Evolutionary conservation across 768 basidiomycete genomes (phyloP), one percentile per base, ranked within the genome.

Genomic region (Chlorophyllum brunneum): DNA sequence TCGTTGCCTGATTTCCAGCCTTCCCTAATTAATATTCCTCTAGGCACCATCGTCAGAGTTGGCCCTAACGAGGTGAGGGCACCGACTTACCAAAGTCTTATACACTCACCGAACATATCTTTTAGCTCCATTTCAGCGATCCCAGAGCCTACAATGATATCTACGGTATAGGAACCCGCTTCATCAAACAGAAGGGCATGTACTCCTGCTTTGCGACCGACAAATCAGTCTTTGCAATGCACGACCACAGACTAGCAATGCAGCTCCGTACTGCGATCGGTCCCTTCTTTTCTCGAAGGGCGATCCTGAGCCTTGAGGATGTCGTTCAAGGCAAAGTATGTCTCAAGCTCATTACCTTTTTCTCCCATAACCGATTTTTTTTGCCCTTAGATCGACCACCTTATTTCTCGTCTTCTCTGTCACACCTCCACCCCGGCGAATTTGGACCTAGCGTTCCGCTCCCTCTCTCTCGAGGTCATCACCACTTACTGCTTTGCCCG

Each of bases 111-210:
- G 45, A 29, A 27, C 34, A 56, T 24, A 29, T 30, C 9, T 20
- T 26, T 22, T 16, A 75, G 75, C 67, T 77, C 44, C 73, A 74
- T 48, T 77, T 77, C 61, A 68, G 66, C 41, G 65, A 71, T 49
- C 70, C 72, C 13, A 56, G 61, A 6, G 72, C 67, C 4, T 73
- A 73, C 51, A 61, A 61, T 24, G 73, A 73, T 15, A 74, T 76
- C 18, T 74, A 76, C 57, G 67, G 68, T 16, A 67, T 67, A 58
- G 67, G 67, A 7, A 62, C 64, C 3, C 64, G 65, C 45, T 70
- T 71, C 55, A 62, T 64, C 7, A 75, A 75, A 50, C 65, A 73
- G 23, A 56, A 60, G 0, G 58, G 59, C 13, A 60, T 75, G 56
- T 75, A 75, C 40, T 58, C 59, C 8, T 70, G 67, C 37, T 73